Conservation (phyloP, 2,329 filamentous ascomycete species). For the Ophiostoma sp. region DNA sequence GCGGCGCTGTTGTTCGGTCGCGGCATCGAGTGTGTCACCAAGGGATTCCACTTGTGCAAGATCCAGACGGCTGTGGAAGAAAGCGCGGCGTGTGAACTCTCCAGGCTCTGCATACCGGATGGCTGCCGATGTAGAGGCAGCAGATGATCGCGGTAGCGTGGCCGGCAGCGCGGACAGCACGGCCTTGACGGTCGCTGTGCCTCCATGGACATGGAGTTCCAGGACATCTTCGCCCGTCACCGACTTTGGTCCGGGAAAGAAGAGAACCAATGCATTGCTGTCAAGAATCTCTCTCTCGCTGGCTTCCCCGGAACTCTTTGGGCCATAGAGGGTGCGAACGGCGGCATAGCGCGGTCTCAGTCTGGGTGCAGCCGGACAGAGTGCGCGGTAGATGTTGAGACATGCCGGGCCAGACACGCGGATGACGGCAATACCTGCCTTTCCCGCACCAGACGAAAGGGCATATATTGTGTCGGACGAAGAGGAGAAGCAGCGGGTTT, state of each 20-base stretch:
- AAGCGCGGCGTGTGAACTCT: conserved; percentile 90
- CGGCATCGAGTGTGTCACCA: conserved; percentile 56
- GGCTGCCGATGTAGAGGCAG: not conserved
- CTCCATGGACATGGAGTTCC: conserved; percentile 92
- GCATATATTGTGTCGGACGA: conserved; percentile 72
- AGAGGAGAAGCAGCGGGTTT: not conserved
- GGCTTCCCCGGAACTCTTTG: conserved; percentile 24
- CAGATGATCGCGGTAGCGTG: conserved; percentile 6
- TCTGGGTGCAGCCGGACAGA: conserved; percentile 45
- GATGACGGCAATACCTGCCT: conserved; percentile 85
- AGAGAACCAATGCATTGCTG: conserved; percentile 71
- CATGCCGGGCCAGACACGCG: conserved; percentile 78
- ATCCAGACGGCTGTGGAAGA: conserved; percentile 78
- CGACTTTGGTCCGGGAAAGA: conserved; percentile 74
- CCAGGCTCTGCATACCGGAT: conserved; percentile 66
- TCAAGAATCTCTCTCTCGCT: conserved; percentile 57
- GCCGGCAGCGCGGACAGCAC: conserved; percentile 69
- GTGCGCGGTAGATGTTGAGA: conserved; percentile 47
- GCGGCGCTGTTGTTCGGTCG: conserved; percentile 89
- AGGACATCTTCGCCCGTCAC: conserved; percentile 90
- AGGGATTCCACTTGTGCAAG: conserved; percentile 74
- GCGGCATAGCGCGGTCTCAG: conserved; percentile 56
- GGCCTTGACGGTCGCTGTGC: conserved; percentile 79
- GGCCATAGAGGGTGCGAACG: conserved; percentile 67
- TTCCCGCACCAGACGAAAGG: conserved; percentile 77